Evolutionary conservation across 1,139 yeast genomes (phyloP), one percentile per base, ranked within the genome.

Genomic region (Pichia sorboxylosa): DNA sequence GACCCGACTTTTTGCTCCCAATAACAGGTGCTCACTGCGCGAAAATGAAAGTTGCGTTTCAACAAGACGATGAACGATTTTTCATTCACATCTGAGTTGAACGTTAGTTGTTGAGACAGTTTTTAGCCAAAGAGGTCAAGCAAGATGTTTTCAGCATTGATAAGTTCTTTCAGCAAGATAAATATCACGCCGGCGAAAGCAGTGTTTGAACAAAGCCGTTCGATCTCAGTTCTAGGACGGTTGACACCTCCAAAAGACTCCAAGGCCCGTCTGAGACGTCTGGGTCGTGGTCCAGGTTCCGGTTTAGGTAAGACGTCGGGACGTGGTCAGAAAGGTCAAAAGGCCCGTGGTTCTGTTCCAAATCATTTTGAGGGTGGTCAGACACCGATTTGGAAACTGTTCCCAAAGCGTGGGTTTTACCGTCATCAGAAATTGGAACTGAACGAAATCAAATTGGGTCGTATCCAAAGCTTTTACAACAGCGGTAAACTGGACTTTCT

Each of bases 291-390:
- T 60, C 94, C 95, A 24, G 90, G 94, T 22, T 79, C 94, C 29
- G 94, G 94, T 13, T 63, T 65, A 45, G 93, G 99, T 62, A 85
- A 87, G 58, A 90, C 97, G 2, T 75, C 97, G 4, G 94, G 95
- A 31, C 72, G 98, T 55, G 99, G 99, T 64, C 95, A 84, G 53
- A 92, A 87, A 61, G 99, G 99, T 73, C 98, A 90, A 57, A 87
- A 87, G 61, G 96, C 97, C 11, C 73, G 97, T 59, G 83, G 90
- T 24, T 73, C 77, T 33, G 92, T 87, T 16, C 90, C 87, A 38
- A 73, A 80, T 41, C 84, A 94, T 90, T 83, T 87, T 55, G 98
- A 90, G 64, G 99, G 99, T 71, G 98, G 98, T 52, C 99, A 90
- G 56, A 90, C 98, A 1, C 97, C 97, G 17, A 78, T 78, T 48